Evolutionary conservation across 805 yeast genomes (phyloP), one percentile per base, ranked within the genome.

Genomic region (Kluyveromyces starmeri): DNA sequence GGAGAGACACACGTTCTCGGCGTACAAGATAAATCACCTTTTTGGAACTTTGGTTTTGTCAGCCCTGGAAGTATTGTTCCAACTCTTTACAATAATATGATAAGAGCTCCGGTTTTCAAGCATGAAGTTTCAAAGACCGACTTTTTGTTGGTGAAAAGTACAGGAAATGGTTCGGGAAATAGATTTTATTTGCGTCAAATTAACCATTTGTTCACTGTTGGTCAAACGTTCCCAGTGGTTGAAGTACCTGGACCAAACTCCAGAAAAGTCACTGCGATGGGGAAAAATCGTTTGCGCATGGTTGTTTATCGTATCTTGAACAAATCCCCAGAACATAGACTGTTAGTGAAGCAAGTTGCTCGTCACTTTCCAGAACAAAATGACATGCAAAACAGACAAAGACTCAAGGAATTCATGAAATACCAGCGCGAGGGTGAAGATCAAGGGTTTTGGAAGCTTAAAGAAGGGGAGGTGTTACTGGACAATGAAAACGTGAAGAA

Each of bases 241-340:
- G 96, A 85, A 50, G 80, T 92, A 21, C 98, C 98, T 0, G 96
- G 97, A 1, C 98, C 98, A 2, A 96, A 92, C 54, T 85, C 96
- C 1, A 73, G 98, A 57, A 86, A 85, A 49, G 96, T 88, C 15
- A 88, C 97, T 1, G 80, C 95, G 3, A 88, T 94, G 16, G 76
- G 86, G 27, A 88, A 89, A 49, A 88, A 86, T 51, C 68, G 98
- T 42, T 64, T 92, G 44, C 86, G 83, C 57, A 88, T 92, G 96
- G 78, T 92, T 47, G 97, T 86, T 2, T 89, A 74, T 50, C 72
- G 97, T 35, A 83, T 86, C 1, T 65, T 92, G 58, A 84, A 86
- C 55, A 74, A 77, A 41, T 77, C 71, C 29, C 81, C 81, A 3
- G 71, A 75, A 23, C 76, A 81, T 25, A 67, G 97, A 23, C 67